Evolutionary conservation across 2,329 filamentous ascomycete genomes (phyloP).

Genomic region (Aspergillus versicolor): DNA sequence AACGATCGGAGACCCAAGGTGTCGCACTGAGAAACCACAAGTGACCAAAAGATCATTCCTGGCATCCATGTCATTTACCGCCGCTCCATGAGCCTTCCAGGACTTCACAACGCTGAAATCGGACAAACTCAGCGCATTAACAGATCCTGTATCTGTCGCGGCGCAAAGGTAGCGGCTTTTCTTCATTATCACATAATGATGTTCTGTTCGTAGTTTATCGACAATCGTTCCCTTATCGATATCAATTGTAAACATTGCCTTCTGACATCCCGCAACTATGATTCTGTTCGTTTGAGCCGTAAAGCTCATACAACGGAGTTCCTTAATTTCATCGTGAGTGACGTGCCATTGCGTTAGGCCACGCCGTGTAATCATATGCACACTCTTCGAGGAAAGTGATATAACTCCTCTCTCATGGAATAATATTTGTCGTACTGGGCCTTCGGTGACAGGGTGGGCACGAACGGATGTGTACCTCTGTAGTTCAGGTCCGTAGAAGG

Average conservation of each 20-base stretch:
- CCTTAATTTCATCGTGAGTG: slow-evolving; percentile 73
- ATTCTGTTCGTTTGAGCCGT: slow-evolving; percentile 84
- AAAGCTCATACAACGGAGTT: slow-evolving; percentile 93
- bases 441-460: slow-evolving; percentile 71
- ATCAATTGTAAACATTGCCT: slow-evolving; percentile 76
- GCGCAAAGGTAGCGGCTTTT: slow-evolving; percentile 85
- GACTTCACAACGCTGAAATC: slow-evolving; percentile 76
- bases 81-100: slow-evolving; percentile 86
- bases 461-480: slow-evolving; percentile 89
- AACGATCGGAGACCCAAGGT: slow-evolving; percentile 75
- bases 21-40: slow-evolving; percentile 86
- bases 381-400: slow-evolving; percentile 74
- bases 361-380: slow-evolving; percentile 84
- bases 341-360: slow-evolving; percentile 89
- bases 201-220: slow-evolving; percentile 69
- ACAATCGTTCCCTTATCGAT: slow-evolving; percentile 70
- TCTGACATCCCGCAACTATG: slow-evolving; percentile 82
- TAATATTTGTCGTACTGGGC: slow-evolving; percentile 80
- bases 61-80: slow-evolving; percentile 95
- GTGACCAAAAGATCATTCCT: slow-evolving; percentile 94
- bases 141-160: slow-evolving; percentile 75
- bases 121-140: slow-evolving; percentile 81
- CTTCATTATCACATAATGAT: slow-evolving; percentile 89
- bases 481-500: slow-evolving; percentile 82
- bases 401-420: slow-evolving; percentile 90